These are phyloP conservation scores for Hypholoma fasciculare DNA, from an alignment of 768 basidiomycete species.

Conservation along the genomic window DNA sequence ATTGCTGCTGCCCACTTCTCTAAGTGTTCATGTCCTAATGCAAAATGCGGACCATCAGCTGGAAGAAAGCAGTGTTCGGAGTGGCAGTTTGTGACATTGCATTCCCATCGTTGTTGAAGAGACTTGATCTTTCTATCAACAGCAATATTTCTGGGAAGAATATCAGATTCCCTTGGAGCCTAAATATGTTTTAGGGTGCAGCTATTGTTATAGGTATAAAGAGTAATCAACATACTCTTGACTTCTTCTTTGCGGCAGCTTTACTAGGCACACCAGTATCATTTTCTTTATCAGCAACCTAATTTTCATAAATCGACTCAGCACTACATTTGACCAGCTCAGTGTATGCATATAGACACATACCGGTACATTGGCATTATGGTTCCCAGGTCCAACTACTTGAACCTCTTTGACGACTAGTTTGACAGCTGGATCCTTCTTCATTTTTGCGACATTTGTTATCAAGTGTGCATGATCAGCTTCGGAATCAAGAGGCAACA, in stretches of 20 bases:
- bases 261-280: not conserved
- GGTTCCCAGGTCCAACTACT: not conserved
- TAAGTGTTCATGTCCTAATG: conserved; percentile 12
- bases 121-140: conserved; percentile 9
- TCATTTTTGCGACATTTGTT: not conserved
- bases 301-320: not conserved
- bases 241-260: not conserved
- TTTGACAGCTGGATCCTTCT: not conserved
- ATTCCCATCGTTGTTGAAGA: conserved; percentile 15
- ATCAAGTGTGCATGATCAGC: not conserved
- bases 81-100: conserved; percentile 9
- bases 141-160: conserved; percentile 14
- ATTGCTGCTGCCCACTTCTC: conserved; percentile 18
- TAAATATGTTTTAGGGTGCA: not conserved
- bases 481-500: not conserved
- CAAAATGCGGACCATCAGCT: conserved; percentile 9
- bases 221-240: not conserved
- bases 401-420: not conserved
- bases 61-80: conserved; percentile 14
- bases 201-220: not conserved
- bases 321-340: not conserved
- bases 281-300: not conserved
- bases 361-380: not conserved
- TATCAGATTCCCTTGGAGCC: conserved; percentile 10
- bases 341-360: not conserved